These are phyloP conservation scores for Isatis tinctoria DNA, from an alignment of 345 rosid species.

Conservation along the genomic window DNA sequence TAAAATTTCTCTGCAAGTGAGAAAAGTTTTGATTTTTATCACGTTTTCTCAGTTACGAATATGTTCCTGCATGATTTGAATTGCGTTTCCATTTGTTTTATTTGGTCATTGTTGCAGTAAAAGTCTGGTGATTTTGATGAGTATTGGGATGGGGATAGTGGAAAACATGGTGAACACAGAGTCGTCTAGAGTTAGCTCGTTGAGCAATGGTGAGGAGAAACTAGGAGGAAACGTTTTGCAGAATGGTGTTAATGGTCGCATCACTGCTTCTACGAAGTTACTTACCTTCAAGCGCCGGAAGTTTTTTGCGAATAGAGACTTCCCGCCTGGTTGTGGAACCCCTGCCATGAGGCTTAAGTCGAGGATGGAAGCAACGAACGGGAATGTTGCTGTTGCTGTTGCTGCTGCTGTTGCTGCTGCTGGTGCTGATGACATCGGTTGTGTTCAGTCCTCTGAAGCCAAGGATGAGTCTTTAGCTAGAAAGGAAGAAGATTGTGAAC, in stretches of 20 bases:
- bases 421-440: neutral
- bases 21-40: too few species aligned
- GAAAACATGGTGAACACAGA: conserved; percentile 8
- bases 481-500: neutral
- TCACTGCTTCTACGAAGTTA: neutral
- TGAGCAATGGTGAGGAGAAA: conserved; percentile 30
- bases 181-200: neutral
- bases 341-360: conserved; percentile 2
- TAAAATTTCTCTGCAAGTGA: too few species aligned
- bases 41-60: too few species aligned
- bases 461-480: conserved; percentile 5
- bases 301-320: conserved; percentile 57
- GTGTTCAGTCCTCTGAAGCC: neutral
- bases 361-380: conserved; percentile 1
- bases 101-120: neutral
- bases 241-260: conserved; percentile 20
- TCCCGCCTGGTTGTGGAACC: conserved; percentile 65
- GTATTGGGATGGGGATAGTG: conserved; percentile 18
- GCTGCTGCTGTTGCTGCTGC: too few species aligned
- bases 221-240: conserved; percentile 26
- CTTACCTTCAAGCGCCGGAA: conserved; percentile 41
- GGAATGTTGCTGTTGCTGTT: too few species aligned
- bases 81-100: neutral
- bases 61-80: too few species aligned
- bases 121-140: conserved; percentile 2